Percentiles rank a stretch among this genome's conserved stretches.
phyloP scores from a whole-genome alignment of 2,329 filamentous ascomycete species.

The Botrytis elliptica region DNA sequence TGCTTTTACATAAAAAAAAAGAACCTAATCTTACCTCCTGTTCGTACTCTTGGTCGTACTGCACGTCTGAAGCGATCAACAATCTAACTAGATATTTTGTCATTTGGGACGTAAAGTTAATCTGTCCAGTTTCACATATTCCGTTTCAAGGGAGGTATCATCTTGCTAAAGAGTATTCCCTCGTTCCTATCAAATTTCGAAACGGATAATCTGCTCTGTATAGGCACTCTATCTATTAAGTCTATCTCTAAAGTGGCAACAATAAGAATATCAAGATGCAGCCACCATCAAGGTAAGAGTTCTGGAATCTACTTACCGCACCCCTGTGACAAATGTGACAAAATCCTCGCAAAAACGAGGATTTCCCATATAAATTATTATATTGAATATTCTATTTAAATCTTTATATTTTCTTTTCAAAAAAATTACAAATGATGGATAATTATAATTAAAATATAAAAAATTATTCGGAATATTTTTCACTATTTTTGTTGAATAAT shows the following conservation, averaged over 20 bases:
- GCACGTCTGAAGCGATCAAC: neutral
- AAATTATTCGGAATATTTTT: no score
- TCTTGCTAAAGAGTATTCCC: neutral
- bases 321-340: no score
- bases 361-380: no score
- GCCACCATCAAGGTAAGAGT: neutral
- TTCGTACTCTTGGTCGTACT: neutral
- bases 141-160: neutral
- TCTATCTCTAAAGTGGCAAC: slow-evolving; percentile 1
- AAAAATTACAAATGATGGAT: no score
- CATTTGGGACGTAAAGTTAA: neutral
- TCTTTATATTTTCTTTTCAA: no score
- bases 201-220: neutral
- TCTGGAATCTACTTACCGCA: no score
- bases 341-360: no score
- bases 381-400: no score
- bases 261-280: neutral
- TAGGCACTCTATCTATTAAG: neutral
- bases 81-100: neutral
- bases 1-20: neutral
- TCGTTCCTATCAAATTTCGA: neutral
- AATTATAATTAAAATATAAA: no score
- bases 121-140: neutral
- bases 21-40: neutral
- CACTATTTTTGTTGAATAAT: no score